A percentile compares a stretch with the other conserved stretches of the same genome.
phyloP scores from a whole-genome alignment of 164 flowering plant genomes.

The Sedum album region DNA sequence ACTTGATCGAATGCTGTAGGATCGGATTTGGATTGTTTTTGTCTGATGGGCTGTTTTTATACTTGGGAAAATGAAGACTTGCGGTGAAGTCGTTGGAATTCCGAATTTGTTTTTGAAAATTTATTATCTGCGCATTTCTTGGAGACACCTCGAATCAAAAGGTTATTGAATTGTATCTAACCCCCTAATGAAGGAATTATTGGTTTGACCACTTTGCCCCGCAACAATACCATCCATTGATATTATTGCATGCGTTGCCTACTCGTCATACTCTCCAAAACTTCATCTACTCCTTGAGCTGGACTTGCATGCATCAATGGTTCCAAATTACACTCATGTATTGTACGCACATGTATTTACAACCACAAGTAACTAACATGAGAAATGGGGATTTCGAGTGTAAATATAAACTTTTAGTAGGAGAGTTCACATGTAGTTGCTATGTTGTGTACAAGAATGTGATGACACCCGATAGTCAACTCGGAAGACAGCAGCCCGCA shows the following conservation, averaged over 20 bases:
- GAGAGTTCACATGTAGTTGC: background rate
- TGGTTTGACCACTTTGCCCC: background rate
- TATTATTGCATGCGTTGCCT: background rate
- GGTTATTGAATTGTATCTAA: too few relatives aligned
- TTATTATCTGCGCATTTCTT: too few relatives aligned
- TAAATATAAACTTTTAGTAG: background rate
- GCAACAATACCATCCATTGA: background rate
- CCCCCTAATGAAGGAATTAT: background rate
- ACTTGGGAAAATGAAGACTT: too few relatives aligned
- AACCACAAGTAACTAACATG: background rate
- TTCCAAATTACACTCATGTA: background rate
- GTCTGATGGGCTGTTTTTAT: too few relatives aligned
- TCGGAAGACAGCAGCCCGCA: background rate
- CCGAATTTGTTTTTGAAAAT: too few relatives aligned
- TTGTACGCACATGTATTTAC: background rate
- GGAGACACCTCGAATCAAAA: too few relatives aligned
- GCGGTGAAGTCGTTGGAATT: too few relatives aligned
- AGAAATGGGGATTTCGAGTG: background rate
- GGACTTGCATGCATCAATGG: too few relatives aligned
- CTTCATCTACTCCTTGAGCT: background rate
- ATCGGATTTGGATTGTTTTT: too few relatives aligned
- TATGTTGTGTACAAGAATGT: background rate
- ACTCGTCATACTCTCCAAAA: background rate
- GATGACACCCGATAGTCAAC: slow-evolving; percentile 6
- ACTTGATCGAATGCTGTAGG: too few relatives aligned